Evolutionary conservation across 805 yeast species (phyloP).

Genomic region (Pichia nanzhaoensis): DNA sequence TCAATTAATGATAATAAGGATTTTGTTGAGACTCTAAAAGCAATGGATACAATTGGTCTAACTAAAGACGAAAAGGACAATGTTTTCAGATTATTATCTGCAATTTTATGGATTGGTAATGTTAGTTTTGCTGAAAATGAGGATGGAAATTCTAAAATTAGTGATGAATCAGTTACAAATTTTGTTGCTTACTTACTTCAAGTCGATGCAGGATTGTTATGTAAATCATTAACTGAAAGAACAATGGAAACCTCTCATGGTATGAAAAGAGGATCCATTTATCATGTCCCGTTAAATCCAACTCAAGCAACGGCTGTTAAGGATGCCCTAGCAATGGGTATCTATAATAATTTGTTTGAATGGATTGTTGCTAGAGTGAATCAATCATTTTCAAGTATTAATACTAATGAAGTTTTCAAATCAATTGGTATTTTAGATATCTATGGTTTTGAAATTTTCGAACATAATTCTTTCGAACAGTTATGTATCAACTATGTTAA

Average conservation of each 20-base stretch:
- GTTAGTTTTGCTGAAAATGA: conserved; percentile 79
- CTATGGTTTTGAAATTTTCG: conserved; percentile 94
- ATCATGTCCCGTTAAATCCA: conserved; percentile 86
- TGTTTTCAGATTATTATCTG: conserved; percentile 77
- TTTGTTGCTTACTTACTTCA: conserved; percentile 89
- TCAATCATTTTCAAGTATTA: conserved; percentile 51
- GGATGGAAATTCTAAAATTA: conserved; percentile 74
- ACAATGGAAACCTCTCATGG: conserved; percentile 89
- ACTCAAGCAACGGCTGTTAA: conserved; percentile 93
- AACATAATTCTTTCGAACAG: conserved; percentile 91
- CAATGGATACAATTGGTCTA: conserved; percentile 86
- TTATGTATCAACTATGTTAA: conserved; percentile 93
- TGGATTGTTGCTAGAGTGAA: conserved; percentile 96
- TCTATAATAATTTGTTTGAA: conserved; percentile 87
- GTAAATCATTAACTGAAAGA: conserved; percentile 67
- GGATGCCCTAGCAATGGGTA: conserved; percentile 92
- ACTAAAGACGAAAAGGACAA: conserved; percentile 79
- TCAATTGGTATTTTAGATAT: conserved; percentile 93
- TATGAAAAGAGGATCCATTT: conserved; percentile 82
- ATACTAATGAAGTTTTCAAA: conserved; percentile 31
- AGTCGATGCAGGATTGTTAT: conserved; percentile 61
- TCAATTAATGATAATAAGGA: conserved; percentile 81
- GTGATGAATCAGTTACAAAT: conserved; percentile 86
- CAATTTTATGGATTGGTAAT: conserved; percentile 93
- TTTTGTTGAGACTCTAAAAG: conserved; percentile 55